Conservation (phyloP, 306 rosid genomes). For the Cercis canadensis region DNA sequence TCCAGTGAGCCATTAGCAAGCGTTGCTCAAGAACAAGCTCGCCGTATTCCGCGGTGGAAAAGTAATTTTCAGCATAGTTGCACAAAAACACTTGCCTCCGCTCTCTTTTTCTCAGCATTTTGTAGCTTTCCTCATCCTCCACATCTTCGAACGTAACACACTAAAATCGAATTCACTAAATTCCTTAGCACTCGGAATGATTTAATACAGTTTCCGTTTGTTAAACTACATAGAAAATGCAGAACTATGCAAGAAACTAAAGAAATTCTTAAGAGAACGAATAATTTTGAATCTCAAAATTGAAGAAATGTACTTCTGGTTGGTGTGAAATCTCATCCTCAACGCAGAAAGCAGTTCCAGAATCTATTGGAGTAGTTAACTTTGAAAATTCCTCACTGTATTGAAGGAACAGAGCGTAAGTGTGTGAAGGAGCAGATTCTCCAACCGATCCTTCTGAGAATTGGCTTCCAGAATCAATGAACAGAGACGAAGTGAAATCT, state of each 20-base stretch:
- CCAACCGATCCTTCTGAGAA: slow-evolving; percentile 72
- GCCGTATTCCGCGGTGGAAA: slow-evolving; percentile 57
- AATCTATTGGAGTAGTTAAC: slow-evolving; percentile 37
- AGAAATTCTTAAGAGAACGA: not conserved
- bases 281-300: slow-evolving; percentile 12
- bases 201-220: not conserved
- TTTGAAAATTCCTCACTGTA: slow-evolving; percentile 59
- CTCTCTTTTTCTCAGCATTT: slow-evolving; percentile 70
- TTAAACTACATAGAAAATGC: not conserved
- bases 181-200: not conserved
- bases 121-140: slow-evolving; percentile 80
- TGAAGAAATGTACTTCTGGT: slow-evolving; percentile 47
- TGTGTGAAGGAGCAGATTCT: slow-evolving; percentile 69
- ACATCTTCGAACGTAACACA: slow-evolving; percentile 57
- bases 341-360: slow-evolving; percentile 20
- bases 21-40: slow-evolving; percentile 71
- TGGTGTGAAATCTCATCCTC: slow-evolving; percentile 50
- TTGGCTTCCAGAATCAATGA: slow-evolving; percentile 79
- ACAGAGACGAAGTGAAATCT: slow-evolving; percentile 66
- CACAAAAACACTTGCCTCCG: slow-evolving; percentile 49
- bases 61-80: slow-evolving; percentile 60
- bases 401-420: slow-evolving; percentile 57
- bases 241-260: not conserved
- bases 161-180: slow-evolving; percentile 42
- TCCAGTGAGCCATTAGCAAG: slow-evolving; percentile 77